Conservation (phyloP, 495 filamentous ascomycete species). For the Neurospora sp. region DNA sequence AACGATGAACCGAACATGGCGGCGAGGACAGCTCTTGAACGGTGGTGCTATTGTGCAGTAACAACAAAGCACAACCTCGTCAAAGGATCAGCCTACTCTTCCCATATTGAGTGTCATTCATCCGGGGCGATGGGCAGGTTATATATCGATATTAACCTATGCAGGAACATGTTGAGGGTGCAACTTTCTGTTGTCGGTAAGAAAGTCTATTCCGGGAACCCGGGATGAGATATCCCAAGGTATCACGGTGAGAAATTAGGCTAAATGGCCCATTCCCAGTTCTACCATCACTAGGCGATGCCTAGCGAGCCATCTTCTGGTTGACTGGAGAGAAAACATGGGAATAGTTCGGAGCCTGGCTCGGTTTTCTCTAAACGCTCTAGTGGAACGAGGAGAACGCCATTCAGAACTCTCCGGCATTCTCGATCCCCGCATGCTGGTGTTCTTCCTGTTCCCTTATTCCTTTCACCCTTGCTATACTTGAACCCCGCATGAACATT, state of each 20-base stretch:
- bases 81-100: neutral
- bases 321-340: neutral
- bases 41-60: neutral
- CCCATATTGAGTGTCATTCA: neutral
- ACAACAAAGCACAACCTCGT: neutral
- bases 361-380: conserved; percentile 5
- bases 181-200: neutral
- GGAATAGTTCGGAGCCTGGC: conserved; percentile 2
- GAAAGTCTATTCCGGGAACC: conserved; percentile 1
- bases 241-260: conserved; percentile 4
- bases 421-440: neutral
- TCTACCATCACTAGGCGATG: neutral
- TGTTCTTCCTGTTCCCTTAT: neutral
- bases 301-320: neutral
- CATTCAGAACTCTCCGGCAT: neutral
- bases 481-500: neutral
- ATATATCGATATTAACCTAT: conserved; percentile 2
- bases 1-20: neutral
- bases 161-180: conserved; percentile 10
- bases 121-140: neutral
- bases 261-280: conserved; percentile 8
- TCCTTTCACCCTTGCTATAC: neutral
- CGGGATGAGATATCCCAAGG: conserved; percentile 5
- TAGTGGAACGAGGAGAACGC: conserved; percentile 5
- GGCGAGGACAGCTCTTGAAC: neutral